These are phyloP conservation scores for Rhamnella rubrinervis DNA, from an alignment of 331 rosid species.

Conservation along the genomic window DNA sequence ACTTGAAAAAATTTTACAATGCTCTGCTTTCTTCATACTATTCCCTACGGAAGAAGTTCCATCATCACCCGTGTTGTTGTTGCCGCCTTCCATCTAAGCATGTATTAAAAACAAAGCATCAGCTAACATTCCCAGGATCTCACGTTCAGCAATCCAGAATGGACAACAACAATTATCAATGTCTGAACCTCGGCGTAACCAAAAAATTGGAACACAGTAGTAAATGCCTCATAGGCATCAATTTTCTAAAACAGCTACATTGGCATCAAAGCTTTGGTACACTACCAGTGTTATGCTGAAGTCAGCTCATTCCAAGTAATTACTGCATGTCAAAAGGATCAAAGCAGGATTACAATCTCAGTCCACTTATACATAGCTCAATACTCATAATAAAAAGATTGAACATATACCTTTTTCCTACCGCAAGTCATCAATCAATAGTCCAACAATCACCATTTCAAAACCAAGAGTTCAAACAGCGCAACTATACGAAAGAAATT, in stretches of 20 bases:
- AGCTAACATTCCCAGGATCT: neutral
- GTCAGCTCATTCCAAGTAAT: neutral
- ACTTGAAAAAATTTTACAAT: slow-evolving; percentile 30
- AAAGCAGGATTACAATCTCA: neutral
- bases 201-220: neutral
- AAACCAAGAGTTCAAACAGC: no score
- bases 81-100: slow-evolving; percentile 33
- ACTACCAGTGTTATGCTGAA: neutral
- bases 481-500: no score
- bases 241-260: neutral
- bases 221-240: neutral
- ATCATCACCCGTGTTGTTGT: slow-evolving; percentile 31
- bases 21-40: slow-evolving; percentile 46
- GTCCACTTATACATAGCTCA: neutral
- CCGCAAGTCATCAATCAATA: neutral
- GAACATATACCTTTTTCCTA: neutral
- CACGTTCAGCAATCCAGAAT: slow-evolving; percentile 10
- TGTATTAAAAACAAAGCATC: slow-evolving; percentile 12
- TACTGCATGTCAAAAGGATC: neutral
- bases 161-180: neutral
- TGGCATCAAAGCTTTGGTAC: neutral
- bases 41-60: slow-evolving; percentile 19
- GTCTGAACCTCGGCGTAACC: neutral
- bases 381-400: neutral
- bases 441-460: no score